A percentile compares a stretch with the other conserved stretches of the same genome.
Conservation (phyloP, 225 moss, liverwort and hornwort genomes). For the Thuidium tamariscinum region DNA sequence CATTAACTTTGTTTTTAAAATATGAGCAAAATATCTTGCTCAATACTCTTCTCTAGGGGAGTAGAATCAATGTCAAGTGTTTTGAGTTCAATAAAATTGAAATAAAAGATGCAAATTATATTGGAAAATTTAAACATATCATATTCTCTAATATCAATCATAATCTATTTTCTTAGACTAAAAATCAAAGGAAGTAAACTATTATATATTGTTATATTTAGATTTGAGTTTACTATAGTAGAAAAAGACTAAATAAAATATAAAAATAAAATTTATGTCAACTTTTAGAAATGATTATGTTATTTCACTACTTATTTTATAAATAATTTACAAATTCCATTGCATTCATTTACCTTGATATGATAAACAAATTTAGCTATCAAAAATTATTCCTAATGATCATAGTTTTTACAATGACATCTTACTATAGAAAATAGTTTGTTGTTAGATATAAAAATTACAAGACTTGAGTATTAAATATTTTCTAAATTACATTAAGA, state of each 20-base stretch:
- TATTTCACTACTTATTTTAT: fast-evolving
- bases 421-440: background rate
- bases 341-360: background rate
- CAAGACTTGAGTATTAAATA: background rate
- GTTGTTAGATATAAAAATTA: background rate
- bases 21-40: background rate
- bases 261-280: background rate
- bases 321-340: background rate
- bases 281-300: background rate
- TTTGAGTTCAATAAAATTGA: background rate
- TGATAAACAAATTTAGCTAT: background rate
- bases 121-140: background rate
- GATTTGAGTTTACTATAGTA: background rate
- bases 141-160: background rate
- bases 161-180: fast-evolving
- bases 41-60: fast-evolving
- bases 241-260: background rate
- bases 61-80: background rate
- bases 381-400: background rate
- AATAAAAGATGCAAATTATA: background rate
- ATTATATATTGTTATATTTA: background rate
- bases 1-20: background rate
- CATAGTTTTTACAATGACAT: background rate
- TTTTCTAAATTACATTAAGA: background rate
- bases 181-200: background rate